Conservation (phyloP, 2,329 filamentous ascomycete species). For the Alternaria gansuensis region DNA sequence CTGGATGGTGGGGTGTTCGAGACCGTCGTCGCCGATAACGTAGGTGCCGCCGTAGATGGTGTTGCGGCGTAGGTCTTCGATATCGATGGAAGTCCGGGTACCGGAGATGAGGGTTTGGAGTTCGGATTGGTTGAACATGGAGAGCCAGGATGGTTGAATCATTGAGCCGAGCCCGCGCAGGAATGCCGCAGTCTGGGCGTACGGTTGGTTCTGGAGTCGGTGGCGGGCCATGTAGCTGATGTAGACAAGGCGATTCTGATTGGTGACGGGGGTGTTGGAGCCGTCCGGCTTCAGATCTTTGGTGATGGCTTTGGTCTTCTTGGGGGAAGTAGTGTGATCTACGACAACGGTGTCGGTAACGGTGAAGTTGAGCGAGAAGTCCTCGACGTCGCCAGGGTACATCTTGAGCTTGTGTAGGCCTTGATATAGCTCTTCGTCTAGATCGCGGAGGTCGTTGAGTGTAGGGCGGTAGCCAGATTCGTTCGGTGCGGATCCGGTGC, state of each 20-base stretch:
- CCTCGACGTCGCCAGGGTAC: conserved; percentile 79
- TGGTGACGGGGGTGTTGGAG: conserved; percentile 80
- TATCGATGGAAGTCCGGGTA: conserved; percentile 83
- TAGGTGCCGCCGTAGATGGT: conserved; percentile 91
- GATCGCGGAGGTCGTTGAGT: conserved; percentile 90
- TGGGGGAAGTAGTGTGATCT: conserved; percentile 43
- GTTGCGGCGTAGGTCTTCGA: conserved; percentile 83
- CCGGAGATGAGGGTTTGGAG: conserved; percentile 93
- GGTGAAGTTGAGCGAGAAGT: conserved; percentile 87
- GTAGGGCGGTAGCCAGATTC: conserved; percentile 85
- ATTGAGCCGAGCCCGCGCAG: conserved; percentile 85
- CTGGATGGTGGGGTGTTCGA: conserved; percentile 84
- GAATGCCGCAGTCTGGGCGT: conserved; percentile 85
- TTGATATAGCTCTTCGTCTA: conserved; percentile 90
- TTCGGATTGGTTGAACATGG: conserved; percentile 98
- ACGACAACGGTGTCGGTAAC: conserved; percentile 73
- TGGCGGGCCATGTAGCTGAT: conserved; percentile 91
- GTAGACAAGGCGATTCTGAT: conserved; percentile 92
- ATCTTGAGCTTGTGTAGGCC: conserved; percentile 85
- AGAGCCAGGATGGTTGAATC: conserved; percentile 90
- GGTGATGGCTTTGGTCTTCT: conserved; percentile 69
- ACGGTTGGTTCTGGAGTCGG: conserved; percentile 81
- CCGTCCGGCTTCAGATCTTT: conserved; percentile 80
- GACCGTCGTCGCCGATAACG: conserved; percentile 83
- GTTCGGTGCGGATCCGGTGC: conserved; percentile 67